phyloP scores from a whole-genome alignment of 495 filamentous ascomycete species.

The Daldinia caldariorum region DNA sequence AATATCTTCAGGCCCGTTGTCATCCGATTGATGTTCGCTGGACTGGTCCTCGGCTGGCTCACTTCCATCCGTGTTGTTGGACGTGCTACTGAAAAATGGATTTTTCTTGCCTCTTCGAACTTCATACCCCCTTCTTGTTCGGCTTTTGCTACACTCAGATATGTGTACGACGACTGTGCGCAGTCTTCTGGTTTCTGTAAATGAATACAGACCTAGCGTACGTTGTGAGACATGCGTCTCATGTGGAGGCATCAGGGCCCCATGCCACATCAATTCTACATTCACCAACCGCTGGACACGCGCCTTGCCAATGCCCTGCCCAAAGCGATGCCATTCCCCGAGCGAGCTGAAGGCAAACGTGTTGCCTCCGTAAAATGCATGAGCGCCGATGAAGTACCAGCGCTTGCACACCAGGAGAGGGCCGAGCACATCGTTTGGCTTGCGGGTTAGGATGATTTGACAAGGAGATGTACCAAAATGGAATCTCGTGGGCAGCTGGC shows the following conservation, averaged over 20 bases:
- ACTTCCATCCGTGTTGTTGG: not conserved
- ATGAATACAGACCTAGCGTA: slow-evolving; percentile 40
- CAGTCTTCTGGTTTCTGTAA: slow-evolving; percentile 47
- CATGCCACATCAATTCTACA: slow-evolving; percentile 48
- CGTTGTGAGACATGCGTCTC: slow-evolving; percentile 35
- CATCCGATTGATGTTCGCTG: not conserved
- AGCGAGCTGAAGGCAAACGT: slow-evolving; percentile 58
- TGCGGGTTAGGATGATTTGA: slow-evolving; percentile 36
- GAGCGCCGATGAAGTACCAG: slow-evolving; percentile 48
- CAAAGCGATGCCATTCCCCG: slow-evolving; percentile 55
- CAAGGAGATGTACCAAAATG: slow-evolving; percentile 45
- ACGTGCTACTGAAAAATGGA: not conserved
- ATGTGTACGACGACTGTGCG: slow-evolving; percentile 51
- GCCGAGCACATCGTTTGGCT: slow-evolving; percentile 42
- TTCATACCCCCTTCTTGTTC: slow-evolving; percentile 48
- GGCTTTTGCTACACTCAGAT: slow-evolving; percentile 37
- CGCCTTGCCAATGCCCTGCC: slow-evolving; percentile 45
- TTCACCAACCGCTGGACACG: slow-evolving; percentile 51
- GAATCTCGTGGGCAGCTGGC: slow-evolving; percentile 43
- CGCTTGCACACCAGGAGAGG: slow-evolving; percentile 48
- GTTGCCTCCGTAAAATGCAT: slow-evolving; percentile 56
- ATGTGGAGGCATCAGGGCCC: slow-evolving; percentile 42
- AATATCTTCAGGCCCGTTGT: slow-evolving; percentile 1
- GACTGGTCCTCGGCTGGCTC: not conserved
- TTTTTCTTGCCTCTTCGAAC: not conserved